Conservation (phyloP, 192 early-diverging fungal species). For the Entomortierella parvispora region DNA sequence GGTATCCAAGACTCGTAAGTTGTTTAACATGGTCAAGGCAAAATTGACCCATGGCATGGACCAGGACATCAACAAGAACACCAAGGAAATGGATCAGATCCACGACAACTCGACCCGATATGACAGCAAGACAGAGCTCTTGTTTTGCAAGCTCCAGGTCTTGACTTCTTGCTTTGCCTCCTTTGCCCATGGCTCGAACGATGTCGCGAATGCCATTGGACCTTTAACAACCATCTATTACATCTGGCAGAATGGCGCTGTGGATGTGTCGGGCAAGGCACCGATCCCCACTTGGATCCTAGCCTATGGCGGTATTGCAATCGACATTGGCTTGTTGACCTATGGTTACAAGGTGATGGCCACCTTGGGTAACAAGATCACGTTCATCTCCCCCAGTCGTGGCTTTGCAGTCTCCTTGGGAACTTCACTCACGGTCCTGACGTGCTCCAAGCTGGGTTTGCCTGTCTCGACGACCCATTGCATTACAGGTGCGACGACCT, state of each 20-base stretch:
- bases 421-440: conserved; percentile 83
- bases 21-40: conserved; percentile 9
- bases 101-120: conserved; percentile 73
- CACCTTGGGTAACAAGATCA: conserved; percentile 84
- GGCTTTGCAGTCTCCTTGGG: conserved; percentile 85
- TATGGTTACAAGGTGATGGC: conserved; percentile 84
- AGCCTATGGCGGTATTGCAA: conserved; percentile 76
- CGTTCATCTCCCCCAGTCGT: conserved; percentile 83
- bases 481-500: conserved; percentile 81
- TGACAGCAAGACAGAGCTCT: conserved; percentile 77
- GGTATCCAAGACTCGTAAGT: not conserved
- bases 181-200: conserved; percentile 89
- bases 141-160: conserved; percentile 87
- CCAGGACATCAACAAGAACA: conserved; percentile 38
- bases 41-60: conserved; percentile 14
- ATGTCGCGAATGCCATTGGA: conserved; percentile 89
- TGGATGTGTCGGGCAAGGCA: conserved; percentile 59
- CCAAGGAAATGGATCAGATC: conserved; percentile 51
- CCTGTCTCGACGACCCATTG: conserved; percentile 94
- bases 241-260: conserved; percentile 59
- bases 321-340: conserved; percentile 78
- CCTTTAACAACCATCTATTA: conserved; percentile 78
- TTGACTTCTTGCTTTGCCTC: conserved; percentile 85
- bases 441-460: conserved; percentile 81
- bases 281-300: conserved; percentile 82